These are phyloP conservation scores for Aspergillus ochraceus DNA, from an alignment of 2,329 filamentous ascomycete species.

Conservation along the genomic window DNA sequence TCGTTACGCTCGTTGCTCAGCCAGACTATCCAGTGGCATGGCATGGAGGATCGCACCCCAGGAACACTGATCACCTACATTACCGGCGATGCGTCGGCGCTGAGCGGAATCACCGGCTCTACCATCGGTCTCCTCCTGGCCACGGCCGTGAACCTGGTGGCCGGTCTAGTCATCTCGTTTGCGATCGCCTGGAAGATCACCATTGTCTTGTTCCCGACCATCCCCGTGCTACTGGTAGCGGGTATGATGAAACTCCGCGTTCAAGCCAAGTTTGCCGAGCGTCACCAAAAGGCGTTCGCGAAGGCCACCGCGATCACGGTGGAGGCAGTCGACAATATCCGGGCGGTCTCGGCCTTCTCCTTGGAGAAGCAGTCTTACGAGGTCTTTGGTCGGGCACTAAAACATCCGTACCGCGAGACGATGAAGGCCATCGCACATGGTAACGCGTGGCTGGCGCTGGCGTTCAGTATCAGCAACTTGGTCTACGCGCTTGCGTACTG, in stretches of 20 bases:
- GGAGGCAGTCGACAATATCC: conserved; percentile 54
- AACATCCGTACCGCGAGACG: conserved; percentile 49
- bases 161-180: conserved; percentile 66
- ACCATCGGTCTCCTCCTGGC: conserved; percentile 69
- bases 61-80: conserved; percentile 64
- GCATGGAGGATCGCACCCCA: conserved; percentile 62
- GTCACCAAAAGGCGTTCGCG: conserved; percentile 52
- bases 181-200: conserved; percentile 75
- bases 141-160: conserved; percentile 67
- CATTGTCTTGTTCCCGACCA: conserved; percentile 66
- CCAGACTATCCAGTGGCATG: conserved; percentile 69
- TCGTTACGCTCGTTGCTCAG: conserved; percentile 64
- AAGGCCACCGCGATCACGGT: conserved; percentile 52
- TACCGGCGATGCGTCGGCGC: conserved; percentile 65
- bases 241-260: conserved; percentile 68
- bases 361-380: conserved; percentile 51
- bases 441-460: conserved; percentile 45
- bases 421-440: conserved; percentile 47
- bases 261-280: conserved; percentile 58
- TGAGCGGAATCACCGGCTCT: conserved; percentile 68
- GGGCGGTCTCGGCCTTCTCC: conserved; percentile 52
- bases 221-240: conserved; percentile 67
- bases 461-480: conserved; percentile 56
- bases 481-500: conserved; percentile 76
- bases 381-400: conserved; percentile 46